Percentiles rank a stretch among this genome's conserved stretches.
These are phyloP conservation scores for Auricularia sp. DNA, from an alignment of 768 basidiomycete genomes.

Conservation along the genomic window DNA sequence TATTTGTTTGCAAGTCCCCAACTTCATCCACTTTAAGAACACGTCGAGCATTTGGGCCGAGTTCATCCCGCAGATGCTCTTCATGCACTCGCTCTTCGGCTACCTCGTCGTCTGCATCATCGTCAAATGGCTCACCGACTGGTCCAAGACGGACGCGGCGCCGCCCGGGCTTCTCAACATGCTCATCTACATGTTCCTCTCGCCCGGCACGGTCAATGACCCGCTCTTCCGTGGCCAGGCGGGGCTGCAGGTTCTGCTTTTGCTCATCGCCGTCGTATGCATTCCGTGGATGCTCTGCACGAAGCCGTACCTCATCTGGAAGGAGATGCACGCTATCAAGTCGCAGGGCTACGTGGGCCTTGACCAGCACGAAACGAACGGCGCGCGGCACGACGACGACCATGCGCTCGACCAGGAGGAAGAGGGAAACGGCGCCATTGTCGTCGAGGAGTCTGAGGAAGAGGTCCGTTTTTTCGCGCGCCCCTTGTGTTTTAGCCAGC, in stretches of 20 bases:
- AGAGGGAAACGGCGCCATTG: constrained; percentile 64
- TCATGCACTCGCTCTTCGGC: constrained; percentile 95
- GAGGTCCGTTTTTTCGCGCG: constrained; percentile 42
- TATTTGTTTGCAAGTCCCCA: constrained; percentile 88
- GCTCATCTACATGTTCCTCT: constrained; percentile 93
- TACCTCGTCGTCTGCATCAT: constrained; percentile 90
- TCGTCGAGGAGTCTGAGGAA: constrained; percentile 57
- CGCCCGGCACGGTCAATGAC: constrained; percentile 68
- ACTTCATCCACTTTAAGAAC: constrained; percentile 89
- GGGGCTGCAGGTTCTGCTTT: constrained; percentile 67
- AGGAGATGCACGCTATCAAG: constrained; percentile 77
- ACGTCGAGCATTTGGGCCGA: constrained; percentile 81
- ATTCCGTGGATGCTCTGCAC: constrained; percentile 90
- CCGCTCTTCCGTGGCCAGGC: constrained; percentile 83
- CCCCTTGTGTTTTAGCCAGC: constrained; percentile 7
- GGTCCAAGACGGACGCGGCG: constrained; percentile 53
- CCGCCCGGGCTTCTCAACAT: constrained; percentile 92
- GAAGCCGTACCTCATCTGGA: constrained; percentile 88
- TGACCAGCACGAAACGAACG: constrained; percentile 40
- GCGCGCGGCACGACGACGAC: constrained; percentile 41
- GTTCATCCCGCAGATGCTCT: constrained; percentile 94
- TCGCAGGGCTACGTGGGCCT: constrained; percentile 76
- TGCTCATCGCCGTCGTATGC: constrained; percentile 72
- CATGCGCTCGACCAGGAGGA: constrained; percentile 66
- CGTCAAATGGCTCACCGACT: constrained; percentile 96